phyloP scores from a whole-genome alignment of 305 asterid species.

The Fraxinus nigra region DNA sequence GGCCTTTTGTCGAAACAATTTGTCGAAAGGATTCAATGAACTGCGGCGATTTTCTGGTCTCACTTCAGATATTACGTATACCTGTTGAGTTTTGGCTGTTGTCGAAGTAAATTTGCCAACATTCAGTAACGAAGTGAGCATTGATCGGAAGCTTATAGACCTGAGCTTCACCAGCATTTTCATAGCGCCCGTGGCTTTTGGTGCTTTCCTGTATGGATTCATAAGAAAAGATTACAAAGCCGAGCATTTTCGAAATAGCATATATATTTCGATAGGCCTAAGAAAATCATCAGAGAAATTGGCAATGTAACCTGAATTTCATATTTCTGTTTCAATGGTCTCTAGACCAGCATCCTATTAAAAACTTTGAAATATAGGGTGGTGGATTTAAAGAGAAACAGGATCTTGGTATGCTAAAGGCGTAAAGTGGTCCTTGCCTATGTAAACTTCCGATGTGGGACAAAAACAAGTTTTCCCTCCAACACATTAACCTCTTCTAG shows the following conservation, averaged over 20 bases:
- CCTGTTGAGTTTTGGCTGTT: background rate
- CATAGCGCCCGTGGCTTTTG: constrained; percentile 15
- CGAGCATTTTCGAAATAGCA: too few relatives aligned
- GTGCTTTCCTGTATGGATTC: constrained; percentile 16
- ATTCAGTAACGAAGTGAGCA: constrained; percentile 12
- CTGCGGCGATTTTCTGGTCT: background rate
- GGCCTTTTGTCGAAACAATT: background rate
- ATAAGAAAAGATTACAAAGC: constrained; percentile 15
- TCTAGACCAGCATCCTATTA: too few relatives aligned
- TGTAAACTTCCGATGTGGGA: too few relatives aligned
- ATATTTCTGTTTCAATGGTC: too few relatives aligned
- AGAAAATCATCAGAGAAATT: too few relatives aligned
- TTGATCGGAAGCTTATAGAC: constrained; percentile 24
- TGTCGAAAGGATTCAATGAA: background rate
- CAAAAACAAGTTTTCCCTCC: too few relatives aligned
- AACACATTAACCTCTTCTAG: too few relatives aligned
- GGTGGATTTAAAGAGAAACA: too few relatives aligned
- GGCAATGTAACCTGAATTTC: too few relatives aligned
- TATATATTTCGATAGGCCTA: too few relatives aligned
- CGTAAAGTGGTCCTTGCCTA: too few relatives aligned
- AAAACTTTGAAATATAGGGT: too few relatives aligned
- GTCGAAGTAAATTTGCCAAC: background rate
- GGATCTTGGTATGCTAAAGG: background rate
- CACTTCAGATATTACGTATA: background rate
- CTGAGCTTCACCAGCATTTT: constrained; percentile 32